Conservation (phyloP, 352 stramenopile species). For the Phytopythium delawarense region DNA sequence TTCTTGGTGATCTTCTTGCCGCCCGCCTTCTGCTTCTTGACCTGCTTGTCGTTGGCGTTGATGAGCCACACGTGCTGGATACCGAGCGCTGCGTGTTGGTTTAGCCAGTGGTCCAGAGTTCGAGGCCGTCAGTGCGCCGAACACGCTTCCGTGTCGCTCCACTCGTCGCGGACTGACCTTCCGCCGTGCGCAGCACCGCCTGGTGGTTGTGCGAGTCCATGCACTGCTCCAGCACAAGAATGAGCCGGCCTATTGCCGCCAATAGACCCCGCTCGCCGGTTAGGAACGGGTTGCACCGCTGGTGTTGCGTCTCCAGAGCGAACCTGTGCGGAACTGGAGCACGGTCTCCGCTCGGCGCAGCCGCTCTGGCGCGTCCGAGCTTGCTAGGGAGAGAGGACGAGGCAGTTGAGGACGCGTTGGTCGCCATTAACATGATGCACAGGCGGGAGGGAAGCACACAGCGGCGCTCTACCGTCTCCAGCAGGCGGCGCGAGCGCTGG, state of each 20-base stretch:
- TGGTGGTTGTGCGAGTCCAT: constrained; percentile 88
- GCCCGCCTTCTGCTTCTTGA: constrained; percentile 60
- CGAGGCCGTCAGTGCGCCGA: neutral
- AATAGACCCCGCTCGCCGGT: neutral
- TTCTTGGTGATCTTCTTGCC: constrained; percentile 82
- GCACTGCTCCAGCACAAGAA: constrained; percentile 77
- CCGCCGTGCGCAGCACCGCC: constrained; percentile 89
- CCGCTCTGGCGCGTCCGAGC: constrained; percentile 36
- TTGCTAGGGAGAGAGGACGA: too few relatives aligned
- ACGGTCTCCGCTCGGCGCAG: constrained; percentile 72
- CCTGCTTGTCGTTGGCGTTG: constrained; percentile 52
- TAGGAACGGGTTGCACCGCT: neutral
- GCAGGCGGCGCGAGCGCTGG: too few relatives aligned
- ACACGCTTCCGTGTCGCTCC: neutral
- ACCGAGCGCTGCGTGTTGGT: constrained; percentile 68
- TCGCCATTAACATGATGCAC: too few relatives aligned
- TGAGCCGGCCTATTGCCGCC: constrained; percentile 25
- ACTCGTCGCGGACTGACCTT: constrained; percentile 28
- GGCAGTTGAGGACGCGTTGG: too few relatives aligned
- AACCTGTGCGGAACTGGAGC: constrained; percentile 50
- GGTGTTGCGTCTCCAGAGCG: neutral
- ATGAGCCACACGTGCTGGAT: constrained; percentile 91
- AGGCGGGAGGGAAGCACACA: too few relatives aligned
- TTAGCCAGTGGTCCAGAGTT: neutral
- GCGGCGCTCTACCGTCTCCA: too few relatives aligned